Evolutionary conservation across 192 early-diverging fungal species (phyloP), one percentile per base, ranked within the genome.

Genomic region (Polychytrium aggregatum): DNA sequence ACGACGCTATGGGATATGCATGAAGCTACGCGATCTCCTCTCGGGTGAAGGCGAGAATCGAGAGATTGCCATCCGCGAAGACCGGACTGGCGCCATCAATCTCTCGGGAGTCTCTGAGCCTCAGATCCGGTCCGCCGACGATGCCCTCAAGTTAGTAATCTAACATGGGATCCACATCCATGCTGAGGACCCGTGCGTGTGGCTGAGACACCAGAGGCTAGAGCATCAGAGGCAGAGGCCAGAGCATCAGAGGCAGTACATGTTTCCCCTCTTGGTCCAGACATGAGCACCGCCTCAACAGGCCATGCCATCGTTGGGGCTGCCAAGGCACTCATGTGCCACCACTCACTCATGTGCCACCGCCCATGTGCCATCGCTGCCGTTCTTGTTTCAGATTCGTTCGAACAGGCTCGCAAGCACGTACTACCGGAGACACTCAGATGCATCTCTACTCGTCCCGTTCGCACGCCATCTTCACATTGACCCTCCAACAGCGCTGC

Each of bases 371-470:
- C n/a, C n/a, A n/a, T n/a, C n/a, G n/a, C n/a, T n/a, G n/a, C n/a
- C n/a, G n/a, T n/a, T n/a, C n/a, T n/a, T n/a, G n/a, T n/a, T n/a
- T n/a, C 46, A 67, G 60, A 11, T 67, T 42, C 43, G 34, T 76
- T 18, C 64, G 66, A 38, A 25, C 18, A 37, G 74, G 74, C 2
- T 55, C 41, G 28, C 41, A 57, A 3, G 59, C 57, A 11, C 44
- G 75, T 41, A 67, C 66, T 1, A 77, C 74, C 1, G 74, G 65
- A 35, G 65, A 68, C 44, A 77, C 67, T 9, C 52, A 66, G 22
- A 66, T 77, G 63, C 60, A 77, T 48, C 22, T 39, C 24, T 54
- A 55, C 11, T 71, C 68, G 11, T 62, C 57, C 29, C 46, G 74
- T 0, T 64, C 60, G 1, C 74, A 77, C 47, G 70, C 71, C 11